These are phyloP conservation scores for Coemansia sp. DNA, from an alignment of 192 early-diverging fungal species.

Conservation along the genomic window DNA sequence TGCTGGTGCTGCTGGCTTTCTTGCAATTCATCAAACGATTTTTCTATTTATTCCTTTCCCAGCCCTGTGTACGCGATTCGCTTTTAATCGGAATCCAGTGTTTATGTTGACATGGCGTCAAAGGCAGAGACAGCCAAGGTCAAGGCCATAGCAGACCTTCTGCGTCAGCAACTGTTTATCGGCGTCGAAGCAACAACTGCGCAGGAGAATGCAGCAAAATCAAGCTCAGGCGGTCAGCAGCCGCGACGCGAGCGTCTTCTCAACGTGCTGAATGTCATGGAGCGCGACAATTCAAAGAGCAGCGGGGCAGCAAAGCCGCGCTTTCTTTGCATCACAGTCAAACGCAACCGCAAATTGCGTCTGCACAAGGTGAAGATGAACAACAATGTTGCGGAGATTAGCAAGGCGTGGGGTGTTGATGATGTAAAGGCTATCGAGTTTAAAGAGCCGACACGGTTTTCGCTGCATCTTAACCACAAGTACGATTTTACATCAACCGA, in stretches of 20 bases:
- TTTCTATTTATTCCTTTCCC: not conserved
- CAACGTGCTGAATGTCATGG: slow-evolving; percentile 51
- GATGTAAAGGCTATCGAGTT: slow-evolving; percentile 51
- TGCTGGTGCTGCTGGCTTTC: no score
- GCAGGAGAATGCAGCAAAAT: slow-evolving; percentile 40
- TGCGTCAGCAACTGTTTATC: slow-evolving; percentile 44
- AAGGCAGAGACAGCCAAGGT: slow-evolving; percentile 45
- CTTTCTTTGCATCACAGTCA: slow-evolving; percentile 47
- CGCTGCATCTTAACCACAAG: slow-evolving; percentile 43
- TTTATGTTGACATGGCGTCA: slow-evolving; percentile 18
- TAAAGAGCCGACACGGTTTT: slow-evolving; percentile 52
- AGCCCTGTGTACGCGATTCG: no score
- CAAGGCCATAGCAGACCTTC: slow-evolving; percentile 43
- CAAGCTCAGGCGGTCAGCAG: slow-evolving; percentile 37
- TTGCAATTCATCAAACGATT: not conserved
- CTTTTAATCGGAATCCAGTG: not conserved
- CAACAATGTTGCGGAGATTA: slow-evolving; percentile 41
- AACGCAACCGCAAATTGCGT: slow-evolving; percentile 52
- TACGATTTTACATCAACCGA: slow-evolving; percentile 49
- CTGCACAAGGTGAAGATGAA: slow-evolving; percentile 53
- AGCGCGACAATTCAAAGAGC: slow-evolving; percentile 44
- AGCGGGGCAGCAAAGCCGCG: slow-evolving; percentile 44
- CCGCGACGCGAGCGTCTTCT: slow-evolving; percentile 51
- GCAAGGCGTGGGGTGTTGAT: slow-evolving; percentile 49
- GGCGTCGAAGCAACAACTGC: slow-evolving; percentile 46